Evolutionary conservation across 345 rosid species (phyloP).

Genomic region (Melaleuca quinquenervia): DNA sequence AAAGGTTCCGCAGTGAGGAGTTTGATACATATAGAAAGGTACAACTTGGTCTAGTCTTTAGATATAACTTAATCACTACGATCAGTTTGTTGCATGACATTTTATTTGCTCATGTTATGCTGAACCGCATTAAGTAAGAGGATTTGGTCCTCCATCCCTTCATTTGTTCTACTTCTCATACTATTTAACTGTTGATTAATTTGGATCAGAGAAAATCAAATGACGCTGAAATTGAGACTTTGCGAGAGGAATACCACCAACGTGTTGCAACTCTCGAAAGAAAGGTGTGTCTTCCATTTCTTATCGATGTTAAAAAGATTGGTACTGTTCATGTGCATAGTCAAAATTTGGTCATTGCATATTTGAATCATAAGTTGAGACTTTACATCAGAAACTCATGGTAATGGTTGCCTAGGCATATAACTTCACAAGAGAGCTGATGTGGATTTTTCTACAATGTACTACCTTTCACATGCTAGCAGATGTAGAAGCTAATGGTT

Average conservation of each 20-base stretch:
- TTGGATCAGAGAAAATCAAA: slow-evolving; percentile 70
- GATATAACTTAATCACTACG: neutral
- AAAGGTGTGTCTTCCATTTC: slow-evolving; percentile 37
- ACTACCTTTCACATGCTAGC: neutral
- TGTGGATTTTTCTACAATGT: neutral
- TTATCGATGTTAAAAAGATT: neutral
- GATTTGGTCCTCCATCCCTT: neutral
- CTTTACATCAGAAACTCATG: neutral
- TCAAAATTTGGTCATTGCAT: neutral
- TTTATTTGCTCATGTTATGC: neutral
- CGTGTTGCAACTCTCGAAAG: slow-evolving; percentile 93
- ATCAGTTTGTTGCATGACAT: neutral
- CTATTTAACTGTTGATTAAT: slow-evolving; percentile 8
- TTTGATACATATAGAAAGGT: neutral
- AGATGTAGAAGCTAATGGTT: neutral
- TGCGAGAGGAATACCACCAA: slow-evolving; percentile 98
- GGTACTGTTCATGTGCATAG: neutral
- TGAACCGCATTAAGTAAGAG: neutral
- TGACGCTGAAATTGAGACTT: slow-evolving; percentile 90
- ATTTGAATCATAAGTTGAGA: neutral
- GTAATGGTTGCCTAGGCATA: neutral
- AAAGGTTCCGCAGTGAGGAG: neutral
- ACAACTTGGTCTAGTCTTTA: neutral
- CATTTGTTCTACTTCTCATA: neutral
- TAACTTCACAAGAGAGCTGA: neutral